phyloP scores from a whole-genome alignment of 192 early-diverging fungal genomes.

The Coemansia javaensis region DNA sequence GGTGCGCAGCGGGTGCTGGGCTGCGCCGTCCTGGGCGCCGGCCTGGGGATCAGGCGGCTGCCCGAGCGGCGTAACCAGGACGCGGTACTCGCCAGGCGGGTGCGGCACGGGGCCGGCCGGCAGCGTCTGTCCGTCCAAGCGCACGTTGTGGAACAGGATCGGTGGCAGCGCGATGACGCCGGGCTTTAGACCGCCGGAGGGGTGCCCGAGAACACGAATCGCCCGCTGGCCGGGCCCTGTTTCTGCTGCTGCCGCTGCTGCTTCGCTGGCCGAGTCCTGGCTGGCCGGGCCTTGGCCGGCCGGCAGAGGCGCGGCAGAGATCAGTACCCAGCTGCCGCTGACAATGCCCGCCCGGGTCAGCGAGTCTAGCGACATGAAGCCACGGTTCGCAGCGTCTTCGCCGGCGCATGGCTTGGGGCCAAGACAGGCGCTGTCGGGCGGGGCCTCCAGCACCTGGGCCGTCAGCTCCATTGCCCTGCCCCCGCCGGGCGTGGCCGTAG shows the following conservation, averaged over 20 bases:
- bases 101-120: not conserved
- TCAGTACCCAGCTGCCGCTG: slow-evolving; percentile 40
- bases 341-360: slow-evolving; percentile 34
- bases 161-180: slow-evolving; percentile 30
- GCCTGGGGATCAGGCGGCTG: slow-evolving; percentile 5
- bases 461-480: slow-evolving; percentile 10
- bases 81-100: not conserved
- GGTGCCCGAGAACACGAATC: slow-evolving; percentile 40
- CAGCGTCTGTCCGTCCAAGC: not conserved
- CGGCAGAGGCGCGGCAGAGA: slow-evolving; percentile 1
- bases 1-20: slow-evolving; percentile 27
- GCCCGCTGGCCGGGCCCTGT: not conserved
- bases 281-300: not conserved
- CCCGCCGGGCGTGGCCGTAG: too few relatives aligned
- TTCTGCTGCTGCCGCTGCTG: not conserved
- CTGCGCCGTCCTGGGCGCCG: slow-evolving; percentile 14
- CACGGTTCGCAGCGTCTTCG: slow-evolving; percentile 34
- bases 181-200: not conserved
- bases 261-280: not conserved
- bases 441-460: slow-evolving; percentile 7
- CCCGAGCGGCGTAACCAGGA: slow-evolving; percentile 31
- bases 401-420: slow-evolving; percentile 11
- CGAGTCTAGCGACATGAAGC: slow-evolving; percentile 30
- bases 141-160: slow-evolving; percentile 24
- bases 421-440: slow-evolving; percentile 14